Evolutionary conservation across 1,284 basidiomycete species (phyloP).

Genomic region (Apiotrichum laibachii): DNA sequence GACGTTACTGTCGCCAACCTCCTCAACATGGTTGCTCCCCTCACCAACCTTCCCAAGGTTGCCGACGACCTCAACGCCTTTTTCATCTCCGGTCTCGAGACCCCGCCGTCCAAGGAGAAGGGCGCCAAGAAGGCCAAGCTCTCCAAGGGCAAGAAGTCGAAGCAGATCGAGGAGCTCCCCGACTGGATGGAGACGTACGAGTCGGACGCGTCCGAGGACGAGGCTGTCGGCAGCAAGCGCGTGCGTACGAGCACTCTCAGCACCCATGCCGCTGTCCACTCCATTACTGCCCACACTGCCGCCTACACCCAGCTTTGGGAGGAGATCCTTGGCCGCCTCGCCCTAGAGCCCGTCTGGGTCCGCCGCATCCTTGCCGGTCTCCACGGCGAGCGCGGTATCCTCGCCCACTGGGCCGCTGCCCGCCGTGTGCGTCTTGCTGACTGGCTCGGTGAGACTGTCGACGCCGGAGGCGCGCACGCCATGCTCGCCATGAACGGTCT

Average conservation of each 20-base stretch:
- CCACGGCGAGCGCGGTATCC: conserved; percentile 47
- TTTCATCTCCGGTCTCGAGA: conserved; percentile 73
- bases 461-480: conserved; percentile 80
- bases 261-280: conserved; percentile 38
- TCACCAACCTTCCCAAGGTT: conserved; percentile 78
- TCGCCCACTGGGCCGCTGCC: conserved; percentile 42
- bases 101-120: conserved; percentile 50
- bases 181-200: conserved; percentile 53
- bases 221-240: conserved; percentile 30
- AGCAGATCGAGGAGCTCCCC: conserved; percentile 35
- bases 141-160: conserved; percentile 25
- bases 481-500: conserved; percentile 87
- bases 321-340: conserved; percentile 26
- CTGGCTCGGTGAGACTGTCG: conserved; percentile 86
- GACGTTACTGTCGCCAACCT: conserved; percentile 59
- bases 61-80: conserved; percentile 75
- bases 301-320: conserved; percentile 44
- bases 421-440: conserved; percentile 79
- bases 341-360: conserved; percentile 35
- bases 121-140: conserved; percentile 53
- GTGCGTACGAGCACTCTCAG: conserved; percentile 38
- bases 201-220: conserved; percentile 46
- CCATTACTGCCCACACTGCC: conserved; percentile 30
- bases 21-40: conserved; percentile 69
- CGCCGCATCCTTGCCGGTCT: conserved; percentile 41